Percentiles rank a stretch among this genome's conserved stretches.
These are phyloP conservation scores for Ananas comosus DNA, from an alignment of 176 grass and related monocot genomes.

Conservation along the genomic window DNA sequence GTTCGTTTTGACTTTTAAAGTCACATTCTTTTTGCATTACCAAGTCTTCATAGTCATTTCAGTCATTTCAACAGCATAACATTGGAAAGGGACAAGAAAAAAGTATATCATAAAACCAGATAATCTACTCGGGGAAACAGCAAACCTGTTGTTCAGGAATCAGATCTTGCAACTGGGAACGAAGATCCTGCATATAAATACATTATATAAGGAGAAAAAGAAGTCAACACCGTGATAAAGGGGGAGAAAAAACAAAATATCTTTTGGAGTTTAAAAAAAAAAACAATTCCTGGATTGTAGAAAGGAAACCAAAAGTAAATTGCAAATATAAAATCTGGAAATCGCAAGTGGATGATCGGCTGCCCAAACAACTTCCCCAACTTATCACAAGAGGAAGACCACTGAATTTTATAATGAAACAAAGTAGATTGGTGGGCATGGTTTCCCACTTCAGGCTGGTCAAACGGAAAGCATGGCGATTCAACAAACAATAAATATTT, in stretches of 20 bases:
- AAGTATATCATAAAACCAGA: background rate
- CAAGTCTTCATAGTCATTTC: background rate
- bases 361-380: background rate
- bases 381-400: too few relatives aligned
- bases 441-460: too few relatives aligned
- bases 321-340: background rate
- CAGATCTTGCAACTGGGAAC: slow-evolving; percentile 84
- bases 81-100: background rate
- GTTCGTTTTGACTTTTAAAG: background rate
- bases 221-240: background rate
- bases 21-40: background rate
- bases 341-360: background rate
- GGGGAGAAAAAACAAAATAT: background rate
- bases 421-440: too few relatives aligned
- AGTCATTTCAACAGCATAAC: slow-evolving; percentile 8
- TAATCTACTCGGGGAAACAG: slow-evolving; percentile 1
- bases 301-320: background rate
- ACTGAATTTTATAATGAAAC: too few relatives aligned
- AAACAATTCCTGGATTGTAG: background rate
- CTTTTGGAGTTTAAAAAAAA: background rate
- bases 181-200: slow-evolving; percentile 68
- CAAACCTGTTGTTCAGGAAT: slow-evolving; percentile 97
- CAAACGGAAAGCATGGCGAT: too few relatives aligned
- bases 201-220: background rate
- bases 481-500: too few relatives aligned